These are phyloP conservation scores for Laguncularia racemosa DNA, from an alignment of 345 rosid genomes.

Conservation along the genomic window DNA sequence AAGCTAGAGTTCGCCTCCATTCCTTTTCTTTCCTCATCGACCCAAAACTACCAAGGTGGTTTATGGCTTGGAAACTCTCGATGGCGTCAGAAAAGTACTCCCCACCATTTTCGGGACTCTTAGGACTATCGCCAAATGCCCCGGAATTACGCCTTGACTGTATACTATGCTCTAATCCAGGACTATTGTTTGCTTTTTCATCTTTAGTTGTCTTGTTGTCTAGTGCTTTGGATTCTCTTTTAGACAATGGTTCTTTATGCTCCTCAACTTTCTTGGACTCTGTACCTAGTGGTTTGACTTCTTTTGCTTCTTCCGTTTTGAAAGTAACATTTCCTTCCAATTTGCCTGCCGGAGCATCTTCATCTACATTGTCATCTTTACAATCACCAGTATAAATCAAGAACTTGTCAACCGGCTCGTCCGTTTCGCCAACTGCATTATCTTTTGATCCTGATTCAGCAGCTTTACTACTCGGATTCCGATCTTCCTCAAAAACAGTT, in stretches of 20 bases:
- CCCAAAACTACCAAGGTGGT: conserved; percentile 40
- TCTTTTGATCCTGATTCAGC: neutral
- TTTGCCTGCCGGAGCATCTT: neutral
- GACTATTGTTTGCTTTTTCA: conserved; percentile 3
- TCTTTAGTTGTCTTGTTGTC: conserved; percentile 4
- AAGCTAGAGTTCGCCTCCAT: conserved; percentile 83
- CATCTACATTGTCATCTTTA: neutral
- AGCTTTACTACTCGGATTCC: conserved; percentile 9
- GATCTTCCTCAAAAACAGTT: conserved; percentile 18
- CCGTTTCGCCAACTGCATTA: conserved; percentile 10
- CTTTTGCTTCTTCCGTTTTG: conserved; percentile 26
- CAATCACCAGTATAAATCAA: conserved; percentile 6
- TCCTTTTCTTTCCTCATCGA: conserved; percentile 84
- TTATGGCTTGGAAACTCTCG: conserved; percentile 7
- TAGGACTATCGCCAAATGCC: neutral
- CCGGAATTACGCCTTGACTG: neutral
- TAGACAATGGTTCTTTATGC: conserved; percentile 12
- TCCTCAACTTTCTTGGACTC: conserved; percentile 37
- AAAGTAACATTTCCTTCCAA: neutral
- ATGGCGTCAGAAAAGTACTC: neutral
- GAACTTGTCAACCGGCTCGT: conserved; percentile 11
- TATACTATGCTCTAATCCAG: conserved; percentile 1
- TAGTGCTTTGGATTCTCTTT: conserved; percentile 44
- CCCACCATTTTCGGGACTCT: neutral
- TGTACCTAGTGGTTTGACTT: conserved; percentile 35